These are phyloP conservation scores for Micromonas pusilla DNA, from an alignment of 139 green algal species.

Conservation along the genomic window DNA sequence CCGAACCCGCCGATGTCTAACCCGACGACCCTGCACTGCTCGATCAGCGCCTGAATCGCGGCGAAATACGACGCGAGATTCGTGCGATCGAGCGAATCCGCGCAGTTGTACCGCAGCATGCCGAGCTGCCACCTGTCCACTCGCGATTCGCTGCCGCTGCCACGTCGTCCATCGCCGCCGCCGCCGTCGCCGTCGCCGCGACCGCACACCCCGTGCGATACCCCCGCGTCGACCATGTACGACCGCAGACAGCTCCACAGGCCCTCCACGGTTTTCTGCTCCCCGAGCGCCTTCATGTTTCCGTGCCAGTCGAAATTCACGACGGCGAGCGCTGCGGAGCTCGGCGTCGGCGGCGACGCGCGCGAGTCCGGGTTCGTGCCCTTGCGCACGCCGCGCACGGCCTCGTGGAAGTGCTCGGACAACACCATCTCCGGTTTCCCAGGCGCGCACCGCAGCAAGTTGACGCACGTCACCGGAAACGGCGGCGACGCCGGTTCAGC, in stretches of 20 bases:
- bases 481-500: slow-evolving; percentile 29
- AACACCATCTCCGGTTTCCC: slow-evolving; percentile 59
- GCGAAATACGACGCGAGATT: slow-evolving; percentile 93
- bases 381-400: slow-evolving; percentile 10
- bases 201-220: not conserved
- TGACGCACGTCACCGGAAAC: slow-evolving; percentile 72
- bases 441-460: slow-evolving; percentile 78
- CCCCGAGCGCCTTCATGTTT: slow-evolving; percentile 74
- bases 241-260: slow-evolving; percentile 61
- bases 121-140: slow-evolving; percentile 50
- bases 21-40: slow-evolving; percentile 29
- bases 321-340: slow-evolving; percentile 32
- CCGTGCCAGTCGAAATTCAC: slow-evolving; percentile 95
- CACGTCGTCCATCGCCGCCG: no score
- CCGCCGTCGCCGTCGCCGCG: not conserved
- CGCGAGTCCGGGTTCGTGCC: no score
- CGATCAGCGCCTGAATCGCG: slow-evolving; percentile 65
- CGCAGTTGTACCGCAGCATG: slow-evolving; percentile 91
- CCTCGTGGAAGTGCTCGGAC: slow-evolving; percentile 62
- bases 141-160: no score
- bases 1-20: not conserved
- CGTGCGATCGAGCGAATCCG: slow-evolving; percentile 93
- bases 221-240: not conserved
- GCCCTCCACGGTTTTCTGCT: slow-evolving; percentile 74
- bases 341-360: no score